Conservation (phyloP, 176 grass and related monocot genomes). For the Triticum timopheevii region DNA sequence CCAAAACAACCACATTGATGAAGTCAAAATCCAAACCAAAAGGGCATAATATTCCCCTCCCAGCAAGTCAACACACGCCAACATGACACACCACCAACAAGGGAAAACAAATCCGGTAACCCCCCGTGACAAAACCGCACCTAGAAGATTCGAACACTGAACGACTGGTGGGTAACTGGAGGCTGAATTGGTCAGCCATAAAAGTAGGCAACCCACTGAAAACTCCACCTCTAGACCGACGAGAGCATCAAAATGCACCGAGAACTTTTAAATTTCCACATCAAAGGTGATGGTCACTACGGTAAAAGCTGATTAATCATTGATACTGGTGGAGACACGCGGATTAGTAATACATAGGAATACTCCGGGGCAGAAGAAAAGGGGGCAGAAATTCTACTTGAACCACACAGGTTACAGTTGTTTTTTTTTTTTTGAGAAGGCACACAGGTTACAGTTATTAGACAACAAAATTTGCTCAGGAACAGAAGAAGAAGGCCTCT, state of each 20-base stretch:
- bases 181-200: slow-evolving; percentile 11
- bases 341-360: background rate
- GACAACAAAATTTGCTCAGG: too few relatives aligned
- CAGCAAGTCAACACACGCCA: slow-evolving; percentile 16
- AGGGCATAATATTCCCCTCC: background rate
- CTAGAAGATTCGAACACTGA: slow-evolving; percentile 6
- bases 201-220: background rate
- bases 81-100: background rate
- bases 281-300: background rate
- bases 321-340: background rate
- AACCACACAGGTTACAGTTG: too few relatives aligned
- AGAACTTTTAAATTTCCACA: background rate
- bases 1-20: background rate
- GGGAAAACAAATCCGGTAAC: background rate
- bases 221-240: background rate
- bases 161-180: background rate
- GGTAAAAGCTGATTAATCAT: background rate
- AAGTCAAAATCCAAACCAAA: slow-evolving; percentile 24
- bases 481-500: background rate
- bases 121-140: background rate
- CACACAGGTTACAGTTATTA: too few relatives aligned
- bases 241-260: background rate
- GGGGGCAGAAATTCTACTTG: background rate
- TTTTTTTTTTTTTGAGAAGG: too few relatives aligned
- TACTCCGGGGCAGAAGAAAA: background rate